Evolutionary conservation across 345 rosid genomes (phyloP), one percentile per base, ranked within the genome.

Genomic region (Arabis alpina): DNA sequence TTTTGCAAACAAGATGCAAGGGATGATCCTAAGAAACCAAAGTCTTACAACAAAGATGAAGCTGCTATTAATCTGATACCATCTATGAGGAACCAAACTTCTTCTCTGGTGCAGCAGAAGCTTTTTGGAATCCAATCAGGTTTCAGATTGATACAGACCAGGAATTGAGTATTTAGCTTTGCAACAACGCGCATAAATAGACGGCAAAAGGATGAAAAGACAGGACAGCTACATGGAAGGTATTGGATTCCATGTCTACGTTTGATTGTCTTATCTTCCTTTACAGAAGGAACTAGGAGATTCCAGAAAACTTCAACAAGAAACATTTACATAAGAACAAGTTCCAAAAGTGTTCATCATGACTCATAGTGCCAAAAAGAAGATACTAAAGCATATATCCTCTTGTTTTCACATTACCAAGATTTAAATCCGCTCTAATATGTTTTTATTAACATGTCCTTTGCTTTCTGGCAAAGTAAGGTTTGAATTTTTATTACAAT

Each of bases 231-330:
- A 40, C 40, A 40, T 30, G 70, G 60, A 61, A 68, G 70, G 70
- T 13, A 75, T 62, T 45, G 54, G 79, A 75, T 75, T 75, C 79
- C 64, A 25, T 15, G 11, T 19, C 10, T 32, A 23, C 40, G 15
- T 71, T 53, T 53, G n/a, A 11, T 23, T 62, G 55, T 61, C 55
- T 3, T 37, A 39, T 63, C 76, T 12, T 56, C 51, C 65, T 63
- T 63, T 56, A 43, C 62, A 8, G n/a, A 40, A 64, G 48, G 54
- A 56, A 73, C 30, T 30, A 27, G 61, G n/a, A n/a, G 71, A 75
- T 68, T 68, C 74, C 58, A 68, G 12, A 36, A 75, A 75, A 52
- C 56, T 74, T 74, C 61, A 74, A 66, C 61, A 50, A 64, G 76
- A 73, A 39, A 56, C 67, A 11, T 58, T 50, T 43, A 28, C 45